Evolutionary conservation across 202 grass and related monocot species (phyloP).

Genomic region (Setaria viridis): DNA sequence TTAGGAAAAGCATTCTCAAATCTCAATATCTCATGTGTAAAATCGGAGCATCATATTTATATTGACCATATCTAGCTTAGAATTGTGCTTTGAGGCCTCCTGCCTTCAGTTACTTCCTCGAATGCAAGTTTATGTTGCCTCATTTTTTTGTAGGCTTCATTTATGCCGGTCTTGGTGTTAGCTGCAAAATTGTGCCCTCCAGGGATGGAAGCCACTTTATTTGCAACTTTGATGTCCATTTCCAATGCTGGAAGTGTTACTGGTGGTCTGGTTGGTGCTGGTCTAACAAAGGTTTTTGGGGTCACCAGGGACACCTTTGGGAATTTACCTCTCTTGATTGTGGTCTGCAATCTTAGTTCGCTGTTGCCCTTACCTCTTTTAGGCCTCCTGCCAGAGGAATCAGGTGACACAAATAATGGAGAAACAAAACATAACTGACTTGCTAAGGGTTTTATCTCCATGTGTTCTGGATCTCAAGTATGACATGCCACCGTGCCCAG

Average conservation of each 20-base stretch:
- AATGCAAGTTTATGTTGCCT: slow-evolving; percentile 37
- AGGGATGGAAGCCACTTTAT: slow-evolving; percentile 96
- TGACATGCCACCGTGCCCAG: neutral
- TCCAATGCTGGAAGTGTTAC: slow-evolving; percentile 95
- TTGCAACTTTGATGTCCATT: slow-evolving; percentile 97
- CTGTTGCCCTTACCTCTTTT: slow-evolving; percentile 90
- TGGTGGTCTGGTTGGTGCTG: slow-evolving; percentile 87
- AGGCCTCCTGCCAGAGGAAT: slow-evolving; percentile 78
- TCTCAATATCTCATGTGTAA: neutral
- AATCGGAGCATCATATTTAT: slow-evolving; percentile 25
- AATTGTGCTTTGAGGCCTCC: slow-evolving; percentile 10
- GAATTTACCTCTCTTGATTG: slow-evolving; percentile 79
- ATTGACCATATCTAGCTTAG: slow-evolving; percentile 33
- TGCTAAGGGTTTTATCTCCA: slow-evolving; percentile 18
- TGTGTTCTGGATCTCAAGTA: slow-evolving; percentile 8
- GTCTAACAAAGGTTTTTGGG: slow-evolving; percentile 81
- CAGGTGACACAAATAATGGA: slow-evolving; percentile 46
- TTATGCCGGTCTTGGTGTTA: slow-evolving; percentile 98
- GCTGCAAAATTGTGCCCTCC: slow-evolving; percentile 95
- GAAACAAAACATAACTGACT: slow-evolving; percentile 54
- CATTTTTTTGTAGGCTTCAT: slow-evolving; percentile 77
- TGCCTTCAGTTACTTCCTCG: slow-evolving; percentile 16
- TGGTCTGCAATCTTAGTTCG: slow-evolving; percentile 92
- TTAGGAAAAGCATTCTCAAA: slow-evolving; percentile 27
- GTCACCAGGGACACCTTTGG: slow-evolving; percentile 89